phyloP scores from a whole-genome alignment of 176 grass and related monocot genomes.

The Triticum turgidum region DNA sequence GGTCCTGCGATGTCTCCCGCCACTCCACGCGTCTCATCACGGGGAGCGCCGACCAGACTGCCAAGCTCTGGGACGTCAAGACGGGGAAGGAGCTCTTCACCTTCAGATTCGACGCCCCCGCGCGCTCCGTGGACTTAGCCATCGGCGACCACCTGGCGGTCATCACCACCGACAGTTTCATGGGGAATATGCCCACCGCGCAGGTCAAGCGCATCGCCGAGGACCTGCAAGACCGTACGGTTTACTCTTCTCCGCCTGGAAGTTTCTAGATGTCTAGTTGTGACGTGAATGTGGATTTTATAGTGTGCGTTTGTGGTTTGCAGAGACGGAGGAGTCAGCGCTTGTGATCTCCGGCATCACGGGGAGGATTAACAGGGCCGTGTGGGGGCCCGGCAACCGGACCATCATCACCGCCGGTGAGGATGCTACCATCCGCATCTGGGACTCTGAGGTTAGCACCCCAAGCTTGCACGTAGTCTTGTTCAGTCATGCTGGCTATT shows the following conservation, averaged over 20 bases:
- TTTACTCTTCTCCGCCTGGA: background rate
- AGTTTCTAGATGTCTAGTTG: background rate
- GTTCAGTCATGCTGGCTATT: background rate
- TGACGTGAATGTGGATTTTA: background rate
- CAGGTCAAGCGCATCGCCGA: conserved; percentile 80
- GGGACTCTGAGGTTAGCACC: conserved; percentile 75
- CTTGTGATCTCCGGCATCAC: conserved; percentile 72
- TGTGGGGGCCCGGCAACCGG: conserved; percentile 86
- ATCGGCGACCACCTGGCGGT: conserved; percentile 67
- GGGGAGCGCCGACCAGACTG: conserved; percentile 72
- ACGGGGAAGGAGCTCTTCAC: conserved; percentile 69
- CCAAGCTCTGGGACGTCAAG: conserved; percentile 86
- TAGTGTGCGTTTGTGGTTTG: background rate
- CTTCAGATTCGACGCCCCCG: conserved; percentile 76
- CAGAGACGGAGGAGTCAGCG: conserved; percentile 73
- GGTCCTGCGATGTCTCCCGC: conserved; percentile 88
- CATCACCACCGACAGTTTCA: conserved; percentile 87
- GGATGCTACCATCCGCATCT: conserved; percentile 79
- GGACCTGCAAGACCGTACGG: conserved; percentile 67
- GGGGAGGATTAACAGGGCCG: conserved; percentile 91
- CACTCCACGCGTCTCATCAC: conserved; percentile 79
- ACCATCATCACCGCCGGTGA: conserved; percentile 92
- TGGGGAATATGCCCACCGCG: conserved; percentile 67
- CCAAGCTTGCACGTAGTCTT: background rate
- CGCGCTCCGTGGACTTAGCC: conserved; percentile 68